Evolutionary conservation across 306 rosid genomes (phyloP), one percentile per base, ranked within the genome.

Genomic region (Carpinus viminea): DNA sequence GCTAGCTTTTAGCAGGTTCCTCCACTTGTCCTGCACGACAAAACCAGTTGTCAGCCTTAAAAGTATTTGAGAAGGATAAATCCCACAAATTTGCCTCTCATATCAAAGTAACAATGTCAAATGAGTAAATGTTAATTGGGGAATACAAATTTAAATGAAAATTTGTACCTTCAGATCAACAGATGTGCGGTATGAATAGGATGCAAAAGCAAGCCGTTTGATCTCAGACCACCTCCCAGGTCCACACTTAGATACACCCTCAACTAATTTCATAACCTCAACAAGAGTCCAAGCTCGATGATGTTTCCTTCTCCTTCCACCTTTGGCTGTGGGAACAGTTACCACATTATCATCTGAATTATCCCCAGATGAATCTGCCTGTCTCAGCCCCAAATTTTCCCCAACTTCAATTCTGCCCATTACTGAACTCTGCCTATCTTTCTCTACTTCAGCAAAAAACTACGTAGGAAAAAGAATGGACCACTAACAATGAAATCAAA

Each of bases 171-270:
- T 95, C 51, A 95, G 98, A 90, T 95, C 99, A 80, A 95, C 99
- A 76, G 99, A 95, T 64, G 99, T 95, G 53, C 99, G 99, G 75
- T 93, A 87, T 16, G 98, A 86, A 79, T 86, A 85, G 2, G 99
- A 90, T 65, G 98, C 85, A 83, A 93, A 95, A 59, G 98, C 85
- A 54, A 90, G 97, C 11, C 90, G 91, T 85, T 93, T 95, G 74
- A 95, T 95, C 89, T 95, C 99, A 69, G 99, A 95, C 99, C 99
- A 95, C 81, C 93, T 85, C 76, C 99, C 99, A 70, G 99, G 90
- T 20, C 99, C 99, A 77, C 93, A 93, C 80, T 82, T 87, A 0
- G 98, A 87, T 45, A 95, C 99, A 31, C 99, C 99, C 45, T 95
- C 99, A 1, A 95, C 93, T 77, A 95, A 84, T 82, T 96, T 91